Percentiles rank a stretch among this genome's conserved stretches.
Evolutionary conservation across 345 rosid genomes (phyloP).

Genomic region (Bruguiera gymnorhiza): DNA sequence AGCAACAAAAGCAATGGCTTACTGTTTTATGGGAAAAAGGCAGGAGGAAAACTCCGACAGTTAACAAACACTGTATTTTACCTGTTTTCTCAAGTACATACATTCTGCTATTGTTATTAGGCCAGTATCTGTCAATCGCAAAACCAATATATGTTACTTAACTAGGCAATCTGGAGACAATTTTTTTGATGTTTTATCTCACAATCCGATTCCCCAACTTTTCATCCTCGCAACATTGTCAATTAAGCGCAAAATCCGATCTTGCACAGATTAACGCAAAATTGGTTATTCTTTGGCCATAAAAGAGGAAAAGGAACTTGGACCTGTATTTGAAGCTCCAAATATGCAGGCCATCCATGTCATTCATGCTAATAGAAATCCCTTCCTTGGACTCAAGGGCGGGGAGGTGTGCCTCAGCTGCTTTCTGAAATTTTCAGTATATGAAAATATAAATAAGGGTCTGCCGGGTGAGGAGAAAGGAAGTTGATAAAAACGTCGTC

Average conservation of each 20-base stretch:
- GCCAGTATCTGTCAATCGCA: constrained; percentile 76
- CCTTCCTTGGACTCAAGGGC: constrained; percentile 85
- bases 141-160: too few relatives aligned
- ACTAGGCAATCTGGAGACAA: too few relatives aligned
- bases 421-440: constrained; percentile 47
- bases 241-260: too few relatives aligned
- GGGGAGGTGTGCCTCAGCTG: constrained; percentile 91
- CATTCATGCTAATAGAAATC: constrained; percentile 71
- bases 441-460: not conserved
- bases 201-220: too few relatives aligned
- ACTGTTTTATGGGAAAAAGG: not conserved
- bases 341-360: constrained; percentile 66
- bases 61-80: constrained; percentile 11
- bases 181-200: too few relatives aligned
- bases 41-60: not conserved
- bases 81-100: constrained; percentile 97
- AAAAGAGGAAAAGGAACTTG: not conserved
- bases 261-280: too few relatives aligned
- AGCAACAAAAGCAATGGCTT: not conserved
- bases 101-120: constrained; percentile 95
- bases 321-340: constrained; percentile 98
- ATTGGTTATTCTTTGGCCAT: not conserved
- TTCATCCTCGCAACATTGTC: not conserved
- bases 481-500: too few relatives aligned
- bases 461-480: too few relatives aligned